Evolutionary conservation across 2,329 filamentous ascomycete species (phyloP).

Genomic region (Penicillium frequentans): DNA sequence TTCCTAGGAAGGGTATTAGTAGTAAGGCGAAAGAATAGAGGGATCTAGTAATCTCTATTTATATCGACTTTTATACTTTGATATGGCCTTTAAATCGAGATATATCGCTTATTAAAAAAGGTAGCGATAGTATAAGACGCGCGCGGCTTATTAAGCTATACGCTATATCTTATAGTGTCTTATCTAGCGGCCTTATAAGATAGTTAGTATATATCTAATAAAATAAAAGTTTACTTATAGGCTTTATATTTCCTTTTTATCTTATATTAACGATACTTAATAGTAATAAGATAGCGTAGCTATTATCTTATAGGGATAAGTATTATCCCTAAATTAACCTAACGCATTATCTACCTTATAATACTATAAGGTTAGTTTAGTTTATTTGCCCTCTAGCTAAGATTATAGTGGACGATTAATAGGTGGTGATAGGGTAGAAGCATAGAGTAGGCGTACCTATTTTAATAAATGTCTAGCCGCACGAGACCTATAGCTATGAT

Average conservation of each 20-base stretch:
- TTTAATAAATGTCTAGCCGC: background rate
- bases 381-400: background rate
- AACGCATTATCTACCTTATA: background rate
- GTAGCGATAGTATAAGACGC: too few relatives aligned
- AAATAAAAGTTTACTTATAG: background rate
- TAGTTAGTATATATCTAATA: background rate
- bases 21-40: too few relatives aligned
- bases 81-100: too few relatives aligned
- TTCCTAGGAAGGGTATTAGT: too few relatives aligned
- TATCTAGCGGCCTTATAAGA: background rate
- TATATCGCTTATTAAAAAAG: too few relatives aligned
- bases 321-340: background rate
- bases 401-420: background rate
- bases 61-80: too few relatives aligned
- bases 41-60: too few relatives aligned
- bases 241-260: background rate
- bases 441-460: background rate
- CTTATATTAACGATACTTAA: too few relatives aligned
- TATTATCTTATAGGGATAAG: background rate
- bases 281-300: too few relatives aligned
- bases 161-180: background rate
- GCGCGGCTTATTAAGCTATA: too few relatives aligned
- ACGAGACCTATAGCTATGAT: background rate
- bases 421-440: background rate
- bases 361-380: background rate